Conservation (phyloP, 2,329 filamentous ascomycete species). For the Leptosphaerulina australis region DNA sequence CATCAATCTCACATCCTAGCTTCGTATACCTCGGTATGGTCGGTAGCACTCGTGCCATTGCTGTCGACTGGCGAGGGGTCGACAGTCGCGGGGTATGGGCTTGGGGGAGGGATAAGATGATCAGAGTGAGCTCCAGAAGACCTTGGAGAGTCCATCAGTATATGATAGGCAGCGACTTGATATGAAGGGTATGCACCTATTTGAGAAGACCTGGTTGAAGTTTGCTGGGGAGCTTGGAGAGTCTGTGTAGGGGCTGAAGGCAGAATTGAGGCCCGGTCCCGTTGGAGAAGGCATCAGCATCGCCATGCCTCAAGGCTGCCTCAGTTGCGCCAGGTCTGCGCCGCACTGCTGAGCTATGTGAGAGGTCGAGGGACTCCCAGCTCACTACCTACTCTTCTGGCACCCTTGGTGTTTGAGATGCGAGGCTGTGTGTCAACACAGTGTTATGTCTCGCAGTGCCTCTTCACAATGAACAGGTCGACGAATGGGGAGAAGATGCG, state of each 20-base stretch:
- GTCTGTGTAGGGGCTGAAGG: constrained; percentile 59
- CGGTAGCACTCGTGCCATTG: constrained; percentile 80
- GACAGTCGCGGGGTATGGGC: constrained; percentile 67
- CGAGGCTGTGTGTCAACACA: constrained; percentile 18
- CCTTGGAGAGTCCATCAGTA: constrained; percentile 46
- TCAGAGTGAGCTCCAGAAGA: constrained; percentile 54
- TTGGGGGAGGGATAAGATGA: constrained; percentile 55
- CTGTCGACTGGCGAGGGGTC: constrained; percentile 86
- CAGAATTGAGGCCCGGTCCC: constrained; percentile 48
- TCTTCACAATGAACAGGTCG: constrained; percentile 3
- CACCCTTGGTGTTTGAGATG: constrained; percentile 13
- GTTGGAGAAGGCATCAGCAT: constrained; percentile 54
- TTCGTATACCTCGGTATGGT: constrained; percentile 68
- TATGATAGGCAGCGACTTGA: constrained; percentile 25
- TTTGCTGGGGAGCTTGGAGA: constrained; percentile 57
- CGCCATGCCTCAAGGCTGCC: constrained; percentile 46
- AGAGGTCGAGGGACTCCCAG: constrained; percentile 13
- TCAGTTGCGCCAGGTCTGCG: constrained; percentile 35
- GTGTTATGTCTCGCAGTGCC: background rate
- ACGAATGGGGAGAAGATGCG: constrained; percentile 35
- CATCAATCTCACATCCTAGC: constrained; percentile 3
- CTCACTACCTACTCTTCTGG: constrained; percentile 20
- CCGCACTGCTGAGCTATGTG: constrained; percentile 22
- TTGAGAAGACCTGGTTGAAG: constrained; percentile 51
- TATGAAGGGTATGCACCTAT: constrained; percentile 54